These are phyloP conservation scores for Globisporangium paddicum DNA, from an alignment of 352 stramenopile genomes.

Conservation along the genomic window DNA sequence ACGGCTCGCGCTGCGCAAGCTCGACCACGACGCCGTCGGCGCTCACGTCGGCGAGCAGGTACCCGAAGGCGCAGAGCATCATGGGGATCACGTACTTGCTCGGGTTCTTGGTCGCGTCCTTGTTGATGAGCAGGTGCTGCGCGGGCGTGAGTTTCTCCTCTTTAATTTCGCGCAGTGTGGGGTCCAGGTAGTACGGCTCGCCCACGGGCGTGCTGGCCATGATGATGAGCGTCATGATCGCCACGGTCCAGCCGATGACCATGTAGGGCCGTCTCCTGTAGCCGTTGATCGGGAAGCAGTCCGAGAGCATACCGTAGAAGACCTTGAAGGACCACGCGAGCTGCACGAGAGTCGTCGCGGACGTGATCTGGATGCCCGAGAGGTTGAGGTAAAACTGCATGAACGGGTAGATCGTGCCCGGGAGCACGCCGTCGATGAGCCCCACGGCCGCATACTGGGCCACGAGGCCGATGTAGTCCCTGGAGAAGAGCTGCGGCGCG, in stretches of 20 bases:
- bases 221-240: constrained; percentile 31
- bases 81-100: constrained; percentile 36
- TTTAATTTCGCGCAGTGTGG: constrained; percentile 22
- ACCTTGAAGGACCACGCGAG: constrained; percentile 54
- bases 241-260: constrained; percentile 45
- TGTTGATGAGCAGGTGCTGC: too few relatives aligned
- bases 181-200: constrained; percentile 37
- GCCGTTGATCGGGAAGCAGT: constrained; percentile 48
- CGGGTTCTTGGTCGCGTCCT: constrained; percentile 10
- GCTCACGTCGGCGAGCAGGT: constrained; percentile 52
- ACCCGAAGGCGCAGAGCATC: constrained; percentile 46
- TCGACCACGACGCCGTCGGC: constrained; percentile 41
- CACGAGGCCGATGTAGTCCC: constrained; percentile 19
- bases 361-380: constrained; percentile 27
- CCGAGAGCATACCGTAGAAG: constrained; percentile 51
- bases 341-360: constrained; percentile 32
- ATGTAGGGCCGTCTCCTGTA: constrained; percentile 51
- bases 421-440: constrained; percentile 18
- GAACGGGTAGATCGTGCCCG: constrained; percentile 19
- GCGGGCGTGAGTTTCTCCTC: too few relatives aligned
- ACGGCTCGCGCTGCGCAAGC: constrained; percentile 22
- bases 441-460: constrained; percentile 21
- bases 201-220: constrained; percentile 35
- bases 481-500: constrained; percentile 10
- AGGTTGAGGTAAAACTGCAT: constrained; percentile 39